Conservation (phyloP, 2,329 filamentous ascomycete genomes). For the Ciborinia camelliae region DNA sequence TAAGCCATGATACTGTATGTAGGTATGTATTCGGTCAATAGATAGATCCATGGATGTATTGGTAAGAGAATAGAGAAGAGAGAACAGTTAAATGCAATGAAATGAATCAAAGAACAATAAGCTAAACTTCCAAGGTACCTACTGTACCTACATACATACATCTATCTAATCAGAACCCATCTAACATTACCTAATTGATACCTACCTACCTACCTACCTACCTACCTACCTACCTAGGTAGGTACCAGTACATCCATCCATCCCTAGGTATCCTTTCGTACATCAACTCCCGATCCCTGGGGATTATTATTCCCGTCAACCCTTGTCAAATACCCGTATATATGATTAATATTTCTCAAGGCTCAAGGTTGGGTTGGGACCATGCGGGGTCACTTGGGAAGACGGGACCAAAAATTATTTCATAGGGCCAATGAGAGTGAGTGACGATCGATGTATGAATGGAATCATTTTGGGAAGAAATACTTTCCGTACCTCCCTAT, state of each 20-base stretch:
- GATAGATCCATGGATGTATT: not conserved
- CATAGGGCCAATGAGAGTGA: not conserved
- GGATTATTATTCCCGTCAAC: not conserved
- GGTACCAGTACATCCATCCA: no score
- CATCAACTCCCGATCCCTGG: not conserved
- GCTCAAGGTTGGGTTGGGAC: no score
- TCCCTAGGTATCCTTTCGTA: not conserved
- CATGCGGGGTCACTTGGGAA: slow-evolving; percentile 1
- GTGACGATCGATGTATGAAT: not conserved
- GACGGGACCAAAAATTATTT: not conserved
- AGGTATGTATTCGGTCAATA: not conserved
- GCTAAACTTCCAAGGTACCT: no score
- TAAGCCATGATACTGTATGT: no score
- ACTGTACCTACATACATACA: no score
- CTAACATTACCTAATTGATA: no score
- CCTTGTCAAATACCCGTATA: not conserved
- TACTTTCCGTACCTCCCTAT: not conserved
- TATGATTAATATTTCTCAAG: not conserved
- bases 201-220: no score
- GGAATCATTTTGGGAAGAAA: no score
- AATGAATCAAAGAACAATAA: no score
- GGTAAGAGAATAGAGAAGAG: not conserved
- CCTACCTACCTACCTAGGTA: no score
- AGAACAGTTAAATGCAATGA: not conserved
- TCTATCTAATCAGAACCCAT: no score